A percentile compares a stretch with the other conserved stretches of the same genome.
These are phyloP conservation scores for Neonothopanus nambi DNA, from an alignment of 1,284 basidiomycete genomes.

Conservation along the genomic window DNA sequence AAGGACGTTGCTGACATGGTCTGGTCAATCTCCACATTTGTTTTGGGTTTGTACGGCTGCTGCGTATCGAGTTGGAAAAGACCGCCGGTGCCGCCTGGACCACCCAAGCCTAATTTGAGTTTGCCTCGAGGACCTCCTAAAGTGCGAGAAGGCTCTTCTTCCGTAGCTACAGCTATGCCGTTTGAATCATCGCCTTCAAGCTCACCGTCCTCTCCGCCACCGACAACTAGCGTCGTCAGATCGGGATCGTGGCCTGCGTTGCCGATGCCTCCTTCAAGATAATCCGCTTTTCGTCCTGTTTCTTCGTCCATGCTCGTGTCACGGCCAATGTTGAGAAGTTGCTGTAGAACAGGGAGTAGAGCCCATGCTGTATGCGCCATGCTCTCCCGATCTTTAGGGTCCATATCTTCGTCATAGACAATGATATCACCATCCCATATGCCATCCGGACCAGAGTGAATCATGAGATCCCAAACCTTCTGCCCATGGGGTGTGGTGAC, in stretches of 20 bases:
- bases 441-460: conserved; percentile 20
- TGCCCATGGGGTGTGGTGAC: conserved; percentile 76
- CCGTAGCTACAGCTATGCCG: conserved; percentile 2
- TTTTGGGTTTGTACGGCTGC: conserved; percentile 48
- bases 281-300: conserved; percentile 44
- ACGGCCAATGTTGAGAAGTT: conserved; percentile 49
- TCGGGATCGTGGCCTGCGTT: conserved; percentile 56
- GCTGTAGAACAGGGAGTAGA: conserved; percentile 57
- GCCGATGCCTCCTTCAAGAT: conserved; percentile 68
- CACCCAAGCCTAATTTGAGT: not conserved
- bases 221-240: conserved; percentile 50
- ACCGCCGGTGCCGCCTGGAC: conserved; percentile 41
- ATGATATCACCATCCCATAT: conserved; percentile 76
- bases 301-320: not conserved
- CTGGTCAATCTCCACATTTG: conserved; percentile 59
- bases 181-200: not conserved
- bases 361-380: conserved; percentile 61
- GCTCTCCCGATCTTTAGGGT: conserved; percentile 57
- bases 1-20: conserved; percentile 30
- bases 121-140: not conserved
- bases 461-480: conserved; percentile 37
- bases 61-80: conserved; percentile 69
- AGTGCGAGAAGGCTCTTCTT: too few relatives aligned
- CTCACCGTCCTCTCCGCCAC: conserved; percentile 22
- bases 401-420: conserved; percentile 76